Percentiles rank a stretch among this genome's conserved stretches.
Evolutionary conservation across 2,329 filamentous ascomycete genomes (phyloP).

Genomic region (Drechslerella dactyloides): DNA sequence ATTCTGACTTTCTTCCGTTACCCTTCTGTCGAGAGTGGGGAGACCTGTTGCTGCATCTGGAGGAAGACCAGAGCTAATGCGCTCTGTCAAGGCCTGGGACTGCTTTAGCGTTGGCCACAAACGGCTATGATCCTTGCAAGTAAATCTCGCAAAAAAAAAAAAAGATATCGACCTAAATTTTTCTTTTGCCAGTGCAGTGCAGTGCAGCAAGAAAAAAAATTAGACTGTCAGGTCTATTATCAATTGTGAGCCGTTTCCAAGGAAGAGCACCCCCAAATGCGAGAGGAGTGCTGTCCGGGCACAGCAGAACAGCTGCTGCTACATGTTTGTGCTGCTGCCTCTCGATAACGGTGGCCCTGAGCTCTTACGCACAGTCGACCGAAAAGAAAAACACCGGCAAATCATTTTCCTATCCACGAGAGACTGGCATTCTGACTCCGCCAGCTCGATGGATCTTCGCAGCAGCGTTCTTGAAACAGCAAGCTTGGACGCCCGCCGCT

Average conservation of each 20-base stretch:
- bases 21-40: constrained; percentile 50
- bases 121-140: constrained; percentile 45
- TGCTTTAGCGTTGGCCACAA: constrained; percentile 51
- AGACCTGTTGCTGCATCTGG: constrained; percentile 52
- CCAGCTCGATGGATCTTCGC: constrained; percentile 3
- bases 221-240: constrained; percentile 23
- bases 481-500: constrained; percentile 17
- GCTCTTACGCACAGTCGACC: constrained; percentile 29
- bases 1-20: constrained; percentile 48
- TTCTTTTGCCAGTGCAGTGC: constrained; percentile 35
- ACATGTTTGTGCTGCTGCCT: not conserved
- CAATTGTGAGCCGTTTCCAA: constrained; percentile 45
- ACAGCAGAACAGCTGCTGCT: too few species aligned
- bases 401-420: constrained; percentile 14
- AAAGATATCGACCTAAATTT: constrained; percentile 13
- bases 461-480: constrained; percentile 28
- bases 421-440: constrained; percentile 1
- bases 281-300: not conserved
- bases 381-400: constrained; percentile 16
- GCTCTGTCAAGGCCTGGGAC: constrained; percentile 47
- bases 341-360: constrained; percentile 17
- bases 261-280: constrained; percentile 23
- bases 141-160: constrained; percentile 49
- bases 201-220: constrained; percentile 2
- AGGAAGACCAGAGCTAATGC: constrained; percentile 49